phyloP scores from a whole-genome alignment of 352 stramenopile genomes.

The Lagenidium giganteum region DNA sequence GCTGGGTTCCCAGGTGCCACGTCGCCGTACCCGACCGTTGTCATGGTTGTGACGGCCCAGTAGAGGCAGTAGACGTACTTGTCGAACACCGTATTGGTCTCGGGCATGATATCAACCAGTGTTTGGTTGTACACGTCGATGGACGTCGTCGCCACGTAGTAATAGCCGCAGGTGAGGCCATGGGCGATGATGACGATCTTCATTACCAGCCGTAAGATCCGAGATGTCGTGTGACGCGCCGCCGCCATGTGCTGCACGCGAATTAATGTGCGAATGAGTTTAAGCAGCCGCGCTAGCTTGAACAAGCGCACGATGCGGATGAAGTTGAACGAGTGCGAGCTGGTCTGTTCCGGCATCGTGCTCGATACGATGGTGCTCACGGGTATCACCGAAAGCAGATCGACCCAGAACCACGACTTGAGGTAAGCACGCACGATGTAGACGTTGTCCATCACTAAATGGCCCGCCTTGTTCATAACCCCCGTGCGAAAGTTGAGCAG shows the following conservation, averaged over 20 bases:
- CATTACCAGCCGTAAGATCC: slow-evolving; percentile 40
- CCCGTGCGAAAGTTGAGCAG: slow-evolving; percentile 37
- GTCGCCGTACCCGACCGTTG: slow-evolving; percentile 64
- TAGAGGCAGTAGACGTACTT: slow-evolving; percentile 66
- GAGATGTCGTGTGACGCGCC: slow-evolving; percentile 33
- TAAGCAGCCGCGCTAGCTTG: slow-evolving; percentile 77
- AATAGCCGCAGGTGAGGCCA: slow-evolving; percentile 39
- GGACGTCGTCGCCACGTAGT: slow-evolving; percentile 35
- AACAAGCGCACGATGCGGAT: slow-evolving; percentile 62
- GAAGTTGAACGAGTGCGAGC: slow-evolving; percentile 25
- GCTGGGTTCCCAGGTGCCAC: slow-evolving; percentile 31
- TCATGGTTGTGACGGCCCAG: slow-evolving; percentile 66
- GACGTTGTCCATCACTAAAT: slow-evolving; percentile 8
- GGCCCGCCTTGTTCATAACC: slow-evolving; percentile 20
- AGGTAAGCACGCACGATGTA: slow-evolving; percentile 33
- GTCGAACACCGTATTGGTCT: slow-evolving; percentile 22
- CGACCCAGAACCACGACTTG: slow-evolving; percentile 48
- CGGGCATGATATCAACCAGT: slow-evolving; percentile 14
- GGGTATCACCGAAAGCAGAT: slow-evolving; percentile 44
- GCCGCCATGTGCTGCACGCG: slow-evolving; percentile 34
- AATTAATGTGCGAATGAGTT: slow-evolving; percentile 64
- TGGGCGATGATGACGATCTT: slow-evolving; percentile 53
- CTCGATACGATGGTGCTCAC: slow-evolving; percentile 21
- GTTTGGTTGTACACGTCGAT: slow-evolving; percentile 17
- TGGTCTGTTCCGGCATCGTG: slow-evolving; percentile 3